A percentile compares a stretch with the other conserved stretches of the same genome.
Evolutionary conservation across 805 yeast genomes (phyloP).

Genomic region (Ascoidea tarda): DNA sequence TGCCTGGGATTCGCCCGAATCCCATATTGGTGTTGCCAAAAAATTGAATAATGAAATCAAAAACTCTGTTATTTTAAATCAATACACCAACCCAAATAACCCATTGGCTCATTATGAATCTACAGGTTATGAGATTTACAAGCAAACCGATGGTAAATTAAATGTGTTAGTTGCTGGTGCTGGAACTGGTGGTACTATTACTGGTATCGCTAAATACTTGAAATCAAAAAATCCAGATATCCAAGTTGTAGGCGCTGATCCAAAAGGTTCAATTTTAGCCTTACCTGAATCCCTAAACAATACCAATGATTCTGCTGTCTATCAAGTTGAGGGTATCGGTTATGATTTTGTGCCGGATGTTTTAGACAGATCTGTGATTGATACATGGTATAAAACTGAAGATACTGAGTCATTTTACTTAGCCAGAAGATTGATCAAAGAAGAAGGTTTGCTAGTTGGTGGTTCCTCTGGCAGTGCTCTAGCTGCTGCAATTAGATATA

Average conservation of each 20-base stretch:
- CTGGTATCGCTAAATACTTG: constrained; percentile 67
- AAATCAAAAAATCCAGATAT: constrained; percentile 56
- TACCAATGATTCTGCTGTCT: constrained; percentile 32
- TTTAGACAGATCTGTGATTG: constrained; percentile 48
- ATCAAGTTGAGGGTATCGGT: constrained; percentile 85
- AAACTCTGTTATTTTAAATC: constrained; percentile 73
- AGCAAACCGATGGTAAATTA: constrained; percentile 58
- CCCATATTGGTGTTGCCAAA: constrained; percentile 80
- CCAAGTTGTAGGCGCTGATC: constrained; percentile 69
- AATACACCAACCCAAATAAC: constrained; percentile 64
- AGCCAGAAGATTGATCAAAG: constrained; percentile 70
- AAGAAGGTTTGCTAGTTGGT: constrained; percentile 80
- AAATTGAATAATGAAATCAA: constrained; percentile 73
- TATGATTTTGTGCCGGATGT: constrained; percentile 82
- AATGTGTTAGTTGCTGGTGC: constrained; percentile 81
- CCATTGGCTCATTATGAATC: constrained; percentile 77
- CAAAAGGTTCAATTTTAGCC: constrained; percentile 76
- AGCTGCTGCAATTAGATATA: constrained; percentile 62
- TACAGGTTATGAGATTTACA: constrained; percentile 78
- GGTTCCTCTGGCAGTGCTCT: constrained; percentile 84
- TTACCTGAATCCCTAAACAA: constrained; percentile 59
- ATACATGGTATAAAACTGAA: constrained; percentile 77
- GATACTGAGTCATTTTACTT: constrained; percentile 67
- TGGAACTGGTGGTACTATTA: constrained; percentile 87
- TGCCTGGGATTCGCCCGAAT: constrained; percentile 86